Conservation (phyloP, 768 basidiomycete genomes). For the Trametes cinnabarina region DNA sequence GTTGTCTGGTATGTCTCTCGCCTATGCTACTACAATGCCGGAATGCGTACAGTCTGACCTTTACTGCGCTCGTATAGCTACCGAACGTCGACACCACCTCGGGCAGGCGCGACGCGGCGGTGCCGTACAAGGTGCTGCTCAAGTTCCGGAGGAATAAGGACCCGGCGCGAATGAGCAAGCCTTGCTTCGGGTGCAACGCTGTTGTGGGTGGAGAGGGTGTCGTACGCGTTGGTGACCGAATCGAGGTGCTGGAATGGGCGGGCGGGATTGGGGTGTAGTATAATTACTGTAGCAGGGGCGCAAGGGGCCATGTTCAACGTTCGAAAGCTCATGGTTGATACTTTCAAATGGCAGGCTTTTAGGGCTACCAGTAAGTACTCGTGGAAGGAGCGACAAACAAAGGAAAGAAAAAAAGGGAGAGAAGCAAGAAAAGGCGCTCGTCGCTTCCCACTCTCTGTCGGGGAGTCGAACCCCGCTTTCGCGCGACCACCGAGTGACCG, state of each 20-base stretch:
- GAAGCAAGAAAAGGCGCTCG: no score
- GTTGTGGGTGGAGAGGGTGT: conserved; percentile 50
- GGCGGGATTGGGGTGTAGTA: conserved; percentile 17
- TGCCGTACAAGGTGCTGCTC: conserved; percentile 73
- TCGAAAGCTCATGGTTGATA: no score
- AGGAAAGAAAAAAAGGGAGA: no score
- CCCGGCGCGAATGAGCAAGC: conserved; percentile 43
- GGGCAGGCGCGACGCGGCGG: conserved; percentile 65
- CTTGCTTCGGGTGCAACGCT: conserved; percentile 70
- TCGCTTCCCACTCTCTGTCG: conserved; percentile 16
- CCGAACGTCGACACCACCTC: conserved; percentile 70
- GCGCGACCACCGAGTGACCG: conserved; percentile 19
- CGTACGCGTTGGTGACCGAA: conserved; percentile 59
- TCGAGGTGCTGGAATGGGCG: conserved; percentile 35
- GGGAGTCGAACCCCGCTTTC: conserved; percentile 38
- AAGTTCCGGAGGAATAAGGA: conserved; percentile 68
- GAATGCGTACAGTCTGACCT: background rate
- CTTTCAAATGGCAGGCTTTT: no score
- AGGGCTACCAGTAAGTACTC: no score
- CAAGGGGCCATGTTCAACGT: no score
- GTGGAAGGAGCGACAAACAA: no score
- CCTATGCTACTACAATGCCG: conserved; percentile 4
- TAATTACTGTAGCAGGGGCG: no score
- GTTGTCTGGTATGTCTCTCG: conserved; percentile 62
- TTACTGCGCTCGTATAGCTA: conserved; percentile 42